These are phyloP conservation scores for Hypomyces rosellus DNA, from an alignment of 2,329 filamentous ascomycete species.

Conservation along the genomic window DNA sequence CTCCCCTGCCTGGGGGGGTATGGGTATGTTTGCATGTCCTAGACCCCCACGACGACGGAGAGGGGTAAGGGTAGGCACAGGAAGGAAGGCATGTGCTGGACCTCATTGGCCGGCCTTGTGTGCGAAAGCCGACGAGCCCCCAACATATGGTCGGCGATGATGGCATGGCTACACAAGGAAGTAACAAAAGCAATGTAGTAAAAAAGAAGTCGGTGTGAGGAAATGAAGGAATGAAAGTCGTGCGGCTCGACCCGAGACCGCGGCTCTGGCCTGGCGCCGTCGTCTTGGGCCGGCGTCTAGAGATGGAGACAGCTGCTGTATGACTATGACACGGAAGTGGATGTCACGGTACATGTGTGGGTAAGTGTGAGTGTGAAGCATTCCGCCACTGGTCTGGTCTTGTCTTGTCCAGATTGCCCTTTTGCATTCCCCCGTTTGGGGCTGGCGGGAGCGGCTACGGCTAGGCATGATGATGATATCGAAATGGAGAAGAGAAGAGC, in stretches of 20 bases:
- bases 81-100: background rate
- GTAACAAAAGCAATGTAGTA: background rate
- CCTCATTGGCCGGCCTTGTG: background rate
- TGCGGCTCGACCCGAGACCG: slow-evolving; percentile 9
- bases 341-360: slow-evolving; percentile 8
- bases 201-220: slow-evolving; percentile 3
- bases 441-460: background rate
- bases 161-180: background rate
- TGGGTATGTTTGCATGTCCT: background rate
- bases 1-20: background rate
- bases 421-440: background rate
- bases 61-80: background rate
- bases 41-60: background rate
- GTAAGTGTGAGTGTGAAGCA: background rate
- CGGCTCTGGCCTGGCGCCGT: slow-evolving; percentile 8
- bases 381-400: background rate
- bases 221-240: background rate
- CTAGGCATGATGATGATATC: background rate
- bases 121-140: background rate
- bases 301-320: too few relatives aligned
- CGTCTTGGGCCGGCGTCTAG: too few relatives aligned
- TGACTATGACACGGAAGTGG: background rate
- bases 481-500: background rate
- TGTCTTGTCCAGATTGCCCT: background rate
- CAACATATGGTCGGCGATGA: background rate